These are phyloP conservation scores for Nicotiana otophora DNA, from an alignment of 257 asterid genomes.

Conservation along the genomic window DNA sequence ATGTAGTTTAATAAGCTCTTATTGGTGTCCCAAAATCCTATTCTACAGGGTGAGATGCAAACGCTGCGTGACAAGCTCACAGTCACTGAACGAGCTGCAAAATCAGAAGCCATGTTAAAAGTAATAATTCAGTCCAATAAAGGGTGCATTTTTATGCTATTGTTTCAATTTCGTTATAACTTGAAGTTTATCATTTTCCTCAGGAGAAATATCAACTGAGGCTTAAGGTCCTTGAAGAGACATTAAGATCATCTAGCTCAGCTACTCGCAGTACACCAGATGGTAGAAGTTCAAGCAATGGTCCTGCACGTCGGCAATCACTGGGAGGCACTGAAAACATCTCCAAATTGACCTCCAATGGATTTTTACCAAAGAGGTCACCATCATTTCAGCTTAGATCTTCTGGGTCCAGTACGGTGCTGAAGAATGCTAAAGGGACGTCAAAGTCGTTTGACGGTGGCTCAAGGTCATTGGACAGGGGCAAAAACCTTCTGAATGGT, in stretches of 20 bases:
- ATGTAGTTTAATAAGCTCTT: neutral
- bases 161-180: neutral
- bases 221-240: conserved; percentile 78
- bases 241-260: conserved; percentile 66
- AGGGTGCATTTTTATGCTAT: neutral
- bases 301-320: conserved; percentile 85
- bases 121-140: conserved; percentile 28
- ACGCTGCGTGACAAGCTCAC: conserved; percentile 89
- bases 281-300: conserved; percentile 69
- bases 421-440: conserved; percentile 94
- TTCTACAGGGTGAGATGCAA: conserved; percentile 89
- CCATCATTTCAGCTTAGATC: conserved; percentile 90
- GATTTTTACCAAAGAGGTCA: conserved; percentile 81
- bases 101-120: conserved; percentile 83
- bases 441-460: conserved; percentile 98
- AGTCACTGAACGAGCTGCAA: conserved; percentile 75
- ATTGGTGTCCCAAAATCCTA: neutral
- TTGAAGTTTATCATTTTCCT: neutral
- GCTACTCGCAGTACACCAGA: conserved; percentile 56
- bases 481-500: conserved; percentile 77
- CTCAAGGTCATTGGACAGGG: conserved; percentile 74
- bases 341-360: conserved; percentile 74
- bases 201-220: conserved; percentile 89
- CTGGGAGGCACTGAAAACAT: conserved; percentile 88
- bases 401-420: conserved; percentile 72